Base-by-base conservation (phyloP, 108 stramenopile genomes). In the Pseudonitzschia pungens region DNA sequence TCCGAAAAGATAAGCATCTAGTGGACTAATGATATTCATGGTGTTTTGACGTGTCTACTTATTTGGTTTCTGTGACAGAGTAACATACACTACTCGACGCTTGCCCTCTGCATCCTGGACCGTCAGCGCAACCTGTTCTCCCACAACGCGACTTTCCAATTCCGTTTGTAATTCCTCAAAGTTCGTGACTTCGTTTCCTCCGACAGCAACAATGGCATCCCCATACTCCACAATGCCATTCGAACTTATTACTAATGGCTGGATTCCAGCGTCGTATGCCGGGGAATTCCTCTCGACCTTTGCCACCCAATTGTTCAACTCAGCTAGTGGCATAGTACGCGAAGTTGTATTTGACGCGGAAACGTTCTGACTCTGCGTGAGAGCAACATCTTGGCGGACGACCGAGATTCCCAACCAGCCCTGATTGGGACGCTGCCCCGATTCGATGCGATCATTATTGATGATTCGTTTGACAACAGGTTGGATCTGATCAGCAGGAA, bases 191-290 rank as follows among this genome's bases (percentile, higher is more conserved):
- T 51, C 64, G n/a, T 78, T 87, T 43, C 87, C 85, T 32, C 76
- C 84, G 7, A 91, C 76, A n/a, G 73, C 86, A 14, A 87, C 73
- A 68, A 91, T 83, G 16, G 82, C 78, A 68, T 91, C 87, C n/a
- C 90, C 90, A 36, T 65, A 64, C 48, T 77, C 22, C 26, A 80
- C 53, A 15, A 29, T 53, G 2, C 67, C 70, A 60, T 51, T 32
- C 26, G 21, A 20, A 2, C 21, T 9, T 32, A 86, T 65, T 18
- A 27, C 18, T 8, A 84, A 65, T 33, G 75, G 27, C 72, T 22
- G 60, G 53, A 88, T 69, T 26, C 86, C 84, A 9, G 84, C 84
- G 28, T 73, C 42, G 4, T 20, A 59, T 0, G 87, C 87, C 14
- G 87, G 84, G 29, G 87, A 87, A 26, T 74, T 57, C 0, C 29